Conservation (phyloP, 768 basidiomycete species). For the Tylopilus subfusipes region DNA sequence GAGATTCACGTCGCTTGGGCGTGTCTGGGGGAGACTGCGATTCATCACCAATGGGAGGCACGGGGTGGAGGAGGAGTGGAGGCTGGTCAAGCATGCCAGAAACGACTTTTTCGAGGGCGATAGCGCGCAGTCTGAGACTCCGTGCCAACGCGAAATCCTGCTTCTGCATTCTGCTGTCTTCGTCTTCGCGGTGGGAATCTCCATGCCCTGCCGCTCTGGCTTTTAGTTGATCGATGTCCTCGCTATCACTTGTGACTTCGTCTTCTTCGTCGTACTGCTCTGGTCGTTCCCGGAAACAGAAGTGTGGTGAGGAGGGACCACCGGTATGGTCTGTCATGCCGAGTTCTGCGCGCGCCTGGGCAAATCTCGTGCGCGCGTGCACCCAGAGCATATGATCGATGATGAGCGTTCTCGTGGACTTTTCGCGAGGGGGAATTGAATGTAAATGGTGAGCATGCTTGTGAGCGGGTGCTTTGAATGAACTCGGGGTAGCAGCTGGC, state of each 20-base stretch:
- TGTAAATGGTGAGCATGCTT: constrained; percentile 87
- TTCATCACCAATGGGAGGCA: constrained; percentile 47
- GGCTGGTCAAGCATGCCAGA: constrained; percentile 79
- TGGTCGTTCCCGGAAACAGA: constrained; percentile 61
- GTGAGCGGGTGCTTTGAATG: constrained; percentile 74
- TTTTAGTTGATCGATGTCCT: constrained; percentile 42
- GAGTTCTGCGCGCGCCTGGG: constrained; percentile 80
- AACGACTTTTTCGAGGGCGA: constrained; percentile 80
- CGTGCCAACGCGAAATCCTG: constrained; percentile 66
- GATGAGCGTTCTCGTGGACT: constrained; percentile 84
- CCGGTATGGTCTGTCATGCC: constrained; percentile 83
- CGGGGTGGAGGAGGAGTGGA: constrained; percentile 58
- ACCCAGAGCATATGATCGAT: constrained; percentile 88
- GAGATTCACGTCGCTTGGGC: constrained; percentile 37
- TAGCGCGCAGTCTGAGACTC: constrained; percentile 65
- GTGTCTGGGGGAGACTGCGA: constrained; percentile 49
- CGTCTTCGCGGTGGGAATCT: constrained; percentile 50
- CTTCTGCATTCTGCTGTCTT: constrained; percentile 50
- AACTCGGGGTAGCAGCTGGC: constrained; percentile 4
- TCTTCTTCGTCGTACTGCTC: constrained; percentile 79
- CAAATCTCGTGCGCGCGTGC: constrained; percentile 74
- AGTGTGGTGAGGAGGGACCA: constrained; percentile 57
- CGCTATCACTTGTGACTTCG: constrained; percentile 61
- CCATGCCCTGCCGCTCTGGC: constrained; percentile 53
- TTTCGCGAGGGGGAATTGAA: constrained; percentile 82